Evolutionary conservation across 371 early-diverging fungal species (phyloP), one percentile per base, ranked within the genome.

Genomic region (Nematocida ironsii): DNA sequence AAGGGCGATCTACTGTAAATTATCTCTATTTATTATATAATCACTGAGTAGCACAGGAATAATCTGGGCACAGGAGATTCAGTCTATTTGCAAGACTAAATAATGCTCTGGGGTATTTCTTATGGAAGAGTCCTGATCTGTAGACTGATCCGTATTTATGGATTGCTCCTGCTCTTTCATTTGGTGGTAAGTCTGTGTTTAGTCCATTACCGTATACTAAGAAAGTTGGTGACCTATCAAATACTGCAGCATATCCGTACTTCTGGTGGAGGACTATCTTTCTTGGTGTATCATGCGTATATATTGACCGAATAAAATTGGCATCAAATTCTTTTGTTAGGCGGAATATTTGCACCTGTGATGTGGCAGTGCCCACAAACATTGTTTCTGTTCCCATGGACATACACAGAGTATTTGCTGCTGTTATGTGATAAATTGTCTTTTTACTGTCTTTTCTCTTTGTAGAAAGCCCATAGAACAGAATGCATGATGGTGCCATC

Each of bases 191-290:
- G 11, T 42, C 48, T 23, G 9, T 20, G 16, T 25, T 23, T 25
- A 18, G 16, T 47, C 64, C 44, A 45, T 78, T 78, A 7, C 23
- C 61, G 54, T 78, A 78, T 11, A 78, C 80, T 9, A 78, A n/a
- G 33, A 70, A 60, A 47, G 71, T 78, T 5, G 80, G 80, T 2
- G 80, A 52, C 27, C 50, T 70, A 48, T 68, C 70, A 69, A 78
- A 71, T 18, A 78, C 80, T 9, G 70, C 25, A 18, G 80, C 80
- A 39, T 78, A 78, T 39, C 80, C 80, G 80, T 78, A 69, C 23
- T 23, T 52, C 71, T 54, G 20, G 6, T 78, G 80, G 44, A 78
- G 11, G 11, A 23, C 13, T 16, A 78, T 68, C n/a, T 33, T 78
- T 39, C 70, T 16, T 7, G 80, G 80, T 1, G 62, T 67, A 23